phyloP scores from a whole-genome alignment of 768 basidiomycete genomes.

The Mycena chlorophos region DNA sequence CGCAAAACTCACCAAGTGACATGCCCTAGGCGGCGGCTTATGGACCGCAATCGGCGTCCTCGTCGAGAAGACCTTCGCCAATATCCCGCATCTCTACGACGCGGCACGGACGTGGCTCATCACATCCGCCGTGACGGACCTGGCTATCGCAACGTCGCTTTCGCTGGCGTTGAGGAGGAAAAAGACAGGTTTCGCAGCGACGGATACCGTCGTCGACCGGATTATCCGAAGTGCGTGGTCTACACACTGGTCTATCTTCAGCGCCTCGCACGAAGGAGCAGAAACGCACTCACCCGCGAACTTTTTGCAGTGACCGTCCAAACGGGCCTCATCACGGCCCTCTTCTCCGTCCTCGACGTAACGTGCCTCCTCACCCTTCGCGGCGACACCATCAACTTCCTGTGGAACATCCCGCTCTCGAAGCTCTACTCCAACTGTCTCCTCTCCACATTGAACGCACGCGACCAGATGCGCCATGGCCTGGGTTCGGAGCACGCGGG shows the following conservation, averaged over 20 bases:
- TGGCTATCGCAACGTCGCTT: conserved; percentile 40
- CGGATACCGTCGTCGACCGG: conserved; percentile 1
- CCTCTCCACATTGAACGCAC: conserved; percentile 47
- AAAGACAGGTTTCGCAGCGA: conserved; percentile 3
- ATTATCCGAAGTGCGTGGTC: conserved; percentile 9
- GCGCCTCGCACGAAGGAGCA: too few relatives aligned
- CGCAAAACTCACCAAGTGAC: background rate
- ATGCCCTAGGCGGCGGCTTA: conserved; percentile 38
- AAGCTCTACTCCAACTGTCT: conserved; percentile 50
- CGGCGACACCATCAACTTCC: conserved; percentile 33
- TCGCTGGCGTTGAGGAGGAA: conserved; percentile 35
- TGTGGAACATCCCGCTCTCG: conserved; percentile 48
- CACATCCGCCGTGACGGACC: conserved; percentile 40
- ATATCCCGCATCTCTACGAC: conserved; percentile 24
- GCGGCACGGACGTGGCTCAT: conserved; percentile 35
- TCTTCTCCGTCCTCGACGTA: background rate
- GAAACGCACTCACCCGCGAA: background rate
- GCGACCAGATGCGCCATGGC: conserved; percentile 27
- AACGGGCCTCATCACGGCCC: background rate
- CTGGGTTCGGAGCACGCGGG: background rate
- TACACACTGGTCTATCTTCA: background rate
- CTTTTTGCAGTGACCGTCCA: background rate
- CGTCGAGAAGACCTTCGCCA: conserved; percentile 25
- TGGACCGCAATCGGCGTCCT: conserved; percentile 32
- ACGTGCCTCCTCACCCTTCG: background rate